phyloP scores from a whole-genome alignment of 108 stramenopile species.

The Cyclotella distinguenda region DNA sequence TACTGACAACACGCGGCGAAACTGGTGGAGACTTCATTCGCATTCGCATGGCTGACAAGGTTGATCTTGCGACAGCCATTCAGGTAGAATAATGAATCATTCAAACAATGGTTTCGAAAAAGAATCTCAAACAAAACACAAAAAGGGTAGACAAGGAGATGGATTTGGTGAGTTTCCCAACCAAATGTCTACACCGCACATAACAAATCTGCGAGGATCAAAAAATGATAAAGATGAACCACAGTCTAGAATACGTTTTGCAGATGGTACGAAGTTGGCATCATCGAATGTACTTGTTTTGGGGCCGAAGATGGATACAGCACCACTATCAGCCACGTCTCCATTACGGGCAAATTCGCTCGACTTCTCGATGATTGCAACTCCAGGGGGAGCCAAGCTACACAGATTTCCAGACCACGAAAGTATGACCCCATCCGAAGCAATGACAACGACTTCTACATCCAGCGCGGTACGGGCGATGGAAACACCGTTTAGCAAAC shows the following conservation, averaged over 20 bases:
- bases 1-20: too few species aligned
- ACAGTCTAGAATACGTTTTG: slow-evolving; percentile 31
- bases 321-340: slow-evolving; percentile 2
- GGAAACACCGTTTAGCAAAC: slow-evolving; percentile 40
- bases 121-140: neutral
- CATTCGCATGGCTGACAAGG: too few species aligned
- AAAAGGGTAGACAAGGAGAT: neutral
- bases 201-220: slow-evolving; percentile 1
- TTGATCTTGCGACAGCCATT: too few species aligned
- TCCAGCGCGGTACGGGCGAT: slow-evolving; percentile 19
- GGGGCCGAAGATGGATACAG: slow-evolving; percentile 5
- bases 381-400: slow-evolving; percentile 22
- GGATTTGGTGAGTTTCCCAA: slow-evolving; percentile 32
- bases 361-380: slow-evolving; percentile 49
- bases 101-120: neutral
- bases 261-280: slow-evolving; percentile 21
- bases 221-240: slow-evolving; percentile 3
- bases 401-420: slow-evolving; percentile 8
- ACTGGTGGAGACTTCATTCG: too few species aligned
- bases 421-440: neutral
- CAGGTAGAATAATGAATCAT: neutral
- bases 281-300: slow-evolving; percentile 18
- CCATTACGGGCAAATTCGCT: slow-evolving; percentile 16
- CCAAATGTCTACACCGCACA: slow-evolving; percentile 21
- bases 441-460: neutral